Percentiles rank a stretch among this genome's conserved stretches.
phyloP scores from a whole-genome alignment of 2,329 filamentous ascomycete genomes.

The Colletotrichum tropicale region DNA sequence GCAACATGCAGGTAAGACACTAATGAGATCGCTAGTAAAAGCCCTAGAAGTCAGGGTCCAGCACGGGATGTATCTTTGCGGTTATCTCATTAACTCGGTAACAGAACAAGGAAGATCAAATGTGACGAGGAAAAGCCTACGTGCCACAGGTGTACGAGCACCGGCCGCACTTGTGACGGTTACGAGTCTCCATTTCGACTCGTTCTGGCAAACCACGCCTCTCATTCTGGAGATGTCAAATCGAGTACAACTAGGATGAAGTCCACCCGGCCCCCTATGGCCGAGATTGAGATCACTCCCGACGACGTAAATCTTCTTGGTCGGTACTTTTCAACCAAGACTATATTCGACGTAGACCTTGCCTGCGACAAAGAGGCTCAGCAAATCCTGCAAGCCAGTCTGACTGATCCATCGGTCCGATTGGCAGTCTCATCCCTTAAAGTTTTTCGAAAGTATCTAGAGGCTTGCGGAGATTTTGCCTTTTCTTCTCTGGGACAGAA shows the following conservation, averaged over 20 bases:
- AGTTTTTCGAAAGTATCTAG: conserved; percentile 42
- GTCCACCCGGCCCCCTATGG: too few species aligned
- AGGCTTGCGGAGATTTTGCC: conserved; percentile 30
- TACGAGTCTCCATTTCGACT: conserved; percentile 43
- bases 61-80: background rate
- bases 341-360: conserved; percentile 41
- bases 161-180: conserved; percentile 46
- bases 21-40: conserved; percentile 17
- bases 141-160: conserved; percentile 38
- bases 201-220: conserved; percentile 23
- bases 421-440: conserved; percentile 44
- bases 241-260: conserved; percentile 15
- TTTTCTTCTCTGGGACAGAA: conserved; percentile 29
- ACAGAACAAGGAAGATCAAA: conserved; percentile 40
- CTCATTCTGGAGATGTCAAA: conserved; percentile 1
- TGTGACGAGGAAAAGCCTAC: conserved; percentile 40
- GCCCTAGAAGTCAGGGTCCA: background rate
- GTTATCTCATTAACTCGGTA: conserved; percentile 17
- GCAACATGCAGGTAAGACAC: conserved; percentile 45
- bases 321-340: conserved; percentile 46
- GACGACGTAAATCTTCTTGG: conserved; percentile 38
- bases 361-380: conserved; percentile 42
- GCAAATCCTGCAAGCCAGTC: conserved; percentile 40
- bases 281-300: conserved; percentile 18
- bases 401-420: conserved; percentile 37